Evolutionary conservation across 2,329 filamentous ascomycete genomes (phyloP).

Genomic region (Mycocentrospora acerina): DNA sequence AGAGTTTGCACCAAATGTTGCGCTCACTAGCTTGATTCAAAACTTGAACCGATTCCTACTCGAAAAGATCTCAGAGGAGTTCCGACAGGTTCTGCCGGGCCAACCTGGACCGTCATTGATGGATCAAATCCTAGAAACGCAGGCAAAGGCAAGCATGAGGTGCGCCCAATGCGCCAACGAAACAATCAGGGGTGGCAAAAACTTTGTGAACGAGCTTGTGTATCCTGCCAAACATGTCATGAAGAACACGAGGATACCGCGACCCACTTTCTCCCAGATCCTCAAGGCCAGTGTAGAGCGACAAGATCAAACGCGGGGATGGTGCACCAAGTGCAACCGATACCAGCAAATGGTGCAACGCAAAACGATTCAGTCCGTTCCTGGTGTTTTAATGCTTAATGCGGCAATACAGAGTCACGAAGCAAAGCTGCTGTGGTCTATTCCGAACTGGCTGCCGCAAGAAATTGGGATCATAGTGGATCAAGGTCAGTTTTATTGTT

Average conservation of each 20-base stretch:
- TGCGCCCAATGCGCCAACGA: constrained; percentile 89
- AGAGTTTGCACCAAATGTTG: constrained; percentile 72
- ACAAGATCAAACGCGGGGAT: constrained; percentile 85
- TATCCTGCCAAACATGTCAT: constrained; percentile 67
- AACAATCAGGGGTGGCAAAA: constrained; percentile 74
- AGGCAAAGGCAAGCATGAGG: constrained; percentile 71
- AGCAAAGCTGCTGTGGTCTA: constrained; percentile 80
- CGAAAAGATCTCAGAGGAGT: constrained; percentile 77
- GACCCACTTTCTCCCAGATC: constrained; percentile 76
- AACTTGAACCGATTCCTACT: constrained; percentile 82
- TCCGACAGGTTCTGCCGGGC: constrained; percentile 64
- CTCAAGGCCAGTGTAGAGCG: constrained; percentile 91
- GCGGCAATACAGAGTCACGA: constrained; percentile 72
- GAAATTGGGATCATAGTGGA: constrained; percentile 92
- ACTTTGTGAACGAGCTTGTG: constrained; percentile 80
- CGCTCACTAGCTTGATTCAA: constrained; percentile 81
- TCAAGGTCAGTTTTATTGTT: constrained; percentile 90
- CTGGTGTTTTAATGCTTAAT: constrained; percentile 86
- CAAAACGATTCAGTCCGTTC: constrained; percentile 80
- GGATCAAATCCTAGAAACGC: constrained; percentile 73
- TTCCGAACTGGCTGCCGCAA: constrained; percentile 86
- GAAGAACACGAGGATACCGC: constrained; percentile 57
- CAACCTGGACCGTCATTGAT: constrained; percentile 59
- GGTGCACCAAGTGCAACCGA: constrained; percentile 87
- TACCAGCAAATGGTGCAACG: constrained; percentile 86